Evolutionary conservation across 345 rosid genomes (phyloP), one percentile per base, ranked within the genome.

Genomic region (Chamaenerion angustifolium): DNA sequence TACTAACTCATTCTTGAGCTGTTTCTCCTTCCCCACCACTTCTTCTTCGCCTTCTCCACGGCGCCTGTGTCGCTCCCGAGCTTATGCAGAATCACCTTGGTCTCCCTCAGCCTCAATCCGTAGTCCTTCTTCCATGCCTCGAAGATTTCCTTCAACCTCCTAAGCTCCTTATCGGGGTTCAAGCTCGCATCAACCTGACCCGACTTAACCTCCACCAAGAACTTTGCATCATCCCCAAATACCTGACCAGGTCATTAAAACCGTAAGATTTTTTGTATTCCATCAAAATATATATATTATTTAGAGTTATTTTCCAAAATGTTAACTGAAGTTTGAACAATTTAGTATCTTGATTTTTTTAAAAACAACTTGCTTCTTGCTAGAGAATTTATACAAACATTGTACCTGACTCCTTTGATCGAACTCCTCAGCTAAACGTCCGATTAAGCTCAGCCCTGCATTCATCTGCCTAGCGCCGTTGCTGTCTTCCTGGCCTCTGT

Each of bases 81-180:
- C 66, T 93, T 93, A 56, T 82, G 73, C 71, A 93, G 64, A 12
- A 85, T 72, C 63, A 85, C 75, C 62, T 85, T 93, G 0, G 96
- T 88, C 65, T 93, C 96, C 14, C 96, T 62, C 62, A 93, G 61
- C 55, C 99, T 81, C 47, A 59, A 37, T 19, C 88, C 84, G 1
- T 88, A 92, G 64, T 92, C 99, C 64, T 88, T 92, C 75, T 92
- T 92, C 99, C 99, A 92, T 12, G 84, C 73, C 68, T 92, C 99
- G 49, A 92, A 92, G 90, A 88, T 84, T 68, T 88, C 90, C 65
- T 92, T 92, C 69, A 92, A 68, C 74, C 90, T 77, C 62, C 86
- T 58, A 9, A 92, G 86, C 64, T 88, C 98, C 47, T 71, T 68
- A 45, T 92, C 99, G 0, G 96, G 96, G 52, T 88, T 79, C 79